A percentile compares a stretch with the other conserved stretches of the same genome.
phyloP scores from a whole-genome alignment of 495 filamentous ascomycete species.

The Hypoxylon crocopeplum region DNA sequence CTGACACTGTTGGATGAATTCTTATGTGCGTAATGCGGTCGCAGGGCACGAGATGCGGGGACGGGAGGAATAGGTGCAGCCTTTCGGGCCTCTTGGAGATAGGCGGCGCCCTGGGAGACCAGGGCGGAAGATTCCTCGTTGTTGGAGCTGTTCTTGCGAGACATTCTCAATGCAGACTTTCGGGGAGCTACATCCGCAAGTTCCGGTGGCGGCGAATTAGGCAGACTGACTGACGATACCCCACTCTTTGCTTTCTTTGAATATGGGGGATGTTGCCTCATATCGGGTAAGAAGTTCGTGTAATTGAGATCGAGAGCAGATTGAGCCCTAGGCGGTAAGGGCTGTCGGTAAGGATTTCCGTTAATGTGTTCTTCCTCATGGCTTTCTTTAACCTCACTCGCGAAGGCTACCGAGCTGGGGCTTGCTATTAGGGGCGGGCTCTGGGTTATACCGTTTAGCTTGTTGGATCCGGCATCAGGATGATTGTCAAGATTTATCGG shows the following conservation, averaged over 20 bases:
- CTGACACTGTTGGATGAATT: conserved; percentile 31
- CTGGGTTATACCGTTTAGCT: not conserved
- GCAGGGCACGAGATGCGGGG: conserved; percentile 29
- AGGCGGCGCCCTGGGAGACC: conserved; percentile 40
- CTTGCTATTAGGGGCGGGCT: conserved; percentile 18
- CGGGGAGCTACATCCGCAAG: conserved; percentile 24
- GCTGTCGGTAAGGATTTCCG: conserved; percentile 8
- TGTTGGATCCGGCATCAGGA: conserved; percentile 1
- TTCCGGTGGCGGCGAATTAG: conserved; percentile 33
- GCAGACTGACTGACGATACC: conserved; percentile 36
- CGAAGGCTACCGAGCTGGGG: conserved; percentile 28
- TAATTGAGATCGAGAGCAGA: conserved; percentile 35
- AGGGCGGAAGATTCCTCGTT: conserved; percentile 20
- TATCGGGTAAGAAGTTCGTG: conserved; percentile 34
- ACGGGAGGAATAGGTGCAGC: conserved; percentile 32
- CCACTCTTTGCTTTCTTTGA: conserved; percentile 31
- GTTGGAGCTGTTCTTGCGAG: conserved; percentile 32
- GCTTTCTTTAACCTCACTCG: conserved; percentile 20
- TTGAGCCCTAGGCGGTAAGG: conserved; percentile 32
- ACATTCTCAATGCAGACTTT: conserved; percentile 36
- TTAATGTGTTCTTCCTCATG: conserved; percentile 19
- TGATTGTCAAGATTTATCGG: conserved; percentile 45
- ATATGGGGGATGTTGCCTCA: conserved; percentile 43
- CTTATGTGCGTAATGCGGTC: conserved; percentile 35
- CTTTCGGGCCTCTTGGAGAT: conserved; percentile 47